Base-by-base conservation (phyloP, 352 stramenopile species). In the Globisporangium iwayamae region DNA sequence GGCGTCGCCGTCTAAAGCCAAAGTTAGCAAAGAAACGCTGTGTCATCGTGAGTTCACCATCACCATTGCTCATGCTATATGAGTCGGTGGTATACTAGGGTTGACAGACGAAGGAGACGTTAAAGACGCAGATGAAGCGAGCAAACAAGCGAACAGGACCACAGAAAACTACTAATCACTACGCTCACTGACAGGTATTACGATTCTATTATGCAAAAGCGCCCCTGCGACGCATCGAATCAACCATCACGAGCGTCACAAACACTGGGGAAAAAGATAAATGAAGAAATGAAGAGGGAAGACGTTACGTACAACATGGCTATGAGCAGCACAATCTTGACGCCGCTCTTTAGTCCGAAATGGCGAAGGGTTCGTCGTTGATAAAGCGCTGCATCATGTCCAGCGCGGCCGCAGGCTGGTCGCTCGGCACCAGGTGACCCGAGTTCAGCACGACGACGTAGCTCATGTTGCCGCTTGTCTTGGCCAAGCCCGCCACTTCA, bases 341-440 rank as follows among this genome's bases (percentile, higher is more conserved):
- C 36, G 22, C 18, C 25, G 30, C n/a, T 30, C 18, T 50, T 55
- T 68, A 63, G 9, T 48, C 43, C 41, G 43, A 62, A 7, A 13
- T 11, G 30, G 52, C 45, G 30, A 80, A 84, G 0, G 74, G 58
- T 53, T 83, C 72, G 62, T 84, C 74, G 36, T 76, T 76, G 48
- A 94, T 46, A 39, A 94, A 94, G 56, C 80, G 84, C 34, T 73
- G 78, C 72, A 94, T 93, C 85, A 94, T 94, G 51, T 94, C 82
- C 22, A 92, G 70, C 38, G 83, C 73, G 0, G 84, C 81, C 39
- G 83, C 77, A 1, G 85, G 85, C 50, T 92, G 81, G 66, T 94
- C 85, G 25, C 69, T 74, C 3, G 85, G 77, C 30, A 93, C 85
- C 45, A 94, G 65, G 52, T 91, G 85, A 0, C 85, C 85, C 14